phyloP scores from a whole-genome alignment of 2,329 filamentous ascomycete genomes.

The Alternaria sp. region DNA sequence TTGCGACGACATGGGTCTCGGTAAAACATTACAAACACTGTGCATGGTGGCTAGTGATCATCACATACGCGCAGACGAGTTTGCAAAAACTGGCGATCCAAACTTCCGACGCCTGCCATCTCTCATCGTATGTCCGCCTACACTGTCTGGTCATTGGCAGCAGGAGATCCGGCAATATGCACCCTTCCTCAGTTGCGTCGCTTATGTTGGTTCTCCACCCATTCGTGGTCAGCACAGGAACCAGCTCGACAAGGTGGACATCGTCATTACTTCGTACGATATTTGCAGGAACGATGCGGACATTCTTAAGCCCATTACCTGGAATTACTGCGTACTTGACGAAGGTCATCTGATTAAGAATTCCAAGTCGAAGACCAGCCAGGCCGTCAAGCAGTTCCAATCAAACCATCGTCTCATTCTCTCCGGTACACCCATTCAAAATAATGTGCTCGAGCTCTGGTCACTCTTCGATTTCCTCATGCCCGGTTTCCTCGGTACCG shows the following conservation, averaged over 20 bases:
- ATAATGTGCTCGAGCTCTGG: slow-evolving; percentile 97
- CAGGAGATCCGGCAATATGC: slow-evolving; percentile 97
- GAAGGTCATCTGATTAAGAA: slow-evolving; percentile 99
- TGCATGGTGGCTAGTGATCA: slow-evolving; percentile 99
- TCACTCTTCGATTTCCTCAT: slow-evolving; percentile 98
- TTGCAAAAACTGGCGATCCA: slow-evolving; percentile 77
- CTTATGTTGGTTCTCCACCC: slow-evolving; percentile 88
- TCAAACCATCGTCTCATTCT: slow-evolving; percentile 97
- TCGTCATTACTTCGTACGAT: slow-evolving; percentile 97
- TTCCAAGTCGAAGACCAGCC: slow-evolving; percentile 92
- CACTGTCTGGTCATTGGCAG: slow-evolving; percentile 97
- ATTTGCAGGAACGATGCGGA: slow-evolving; percentile 97
- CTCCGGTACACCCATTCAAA: slow-evolving; percentile 96
- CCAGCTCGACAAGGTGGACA: slow-evolving; percentile 79
- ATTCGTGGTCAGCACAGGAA: slow-evolving; percentile 78
- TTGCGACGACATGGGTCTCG: slow-evolving; percentile 98
- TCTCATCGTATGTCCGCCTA: slow-evolving; percentile 94
- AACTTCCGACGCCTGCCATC: slow-evolving; percentile 86
- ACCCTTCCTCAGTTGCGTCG: slow-evolving; percentile 87
- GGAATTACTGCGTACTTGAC: slow-evolving; percentile 98
- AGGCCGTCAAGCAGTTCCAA: slow-evolving; percentile 86
- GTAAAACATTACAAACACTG: slow-evolving; percentile 95
- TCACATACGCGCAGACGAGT: slow-evolving; percentile 91
- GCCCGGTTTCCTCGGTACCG: slow-evolving; percentile 95
- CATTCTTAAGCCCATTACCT: slow-evolving; percentile 80